Conservation (phyloP, 2,329 filamentous ascomycete genomes). For the Colletotrichum shisoi region DNA sequence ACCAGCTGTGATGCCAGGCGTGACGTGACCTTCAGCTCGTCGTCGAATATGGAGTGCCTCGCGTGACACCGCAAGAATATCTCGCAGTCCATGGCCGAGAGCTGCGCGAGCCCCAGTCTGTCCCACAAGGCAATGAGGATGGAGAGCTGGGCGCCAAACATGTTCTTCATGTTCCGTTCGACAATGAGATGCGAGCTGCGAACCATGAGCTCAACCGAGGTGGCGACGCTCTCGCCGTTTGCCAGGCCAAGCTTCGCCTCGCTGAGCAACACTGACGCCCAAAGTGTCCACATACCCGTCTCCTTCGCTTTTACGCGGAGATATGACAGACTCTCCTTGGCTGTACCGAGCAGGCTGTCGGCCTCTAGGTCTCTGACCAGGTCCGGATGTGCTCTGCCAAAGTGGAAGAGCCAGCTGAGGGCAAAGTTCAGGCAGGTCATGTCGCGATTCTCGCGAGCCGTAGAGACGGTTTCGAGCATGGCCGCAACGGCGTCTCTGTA, state of each 20-base stretch:
- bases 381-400: conserved; percentile 82
- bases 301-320: conserved; percentile 87
- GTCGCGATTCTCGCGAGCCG: conserved; percentile 92
- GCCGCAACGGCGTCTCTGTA: conserved; percentile 88
- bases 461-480: conserved; percentile 93
- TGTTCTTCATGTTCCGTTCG: conserved; percentile 75
- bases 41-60: conserved; percentile 69
- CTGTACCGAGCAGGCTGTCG: conserved; percentile 76
- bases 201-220: conserved; percentile 78
- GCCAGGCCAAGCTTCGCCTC: conserved; percentile 83
- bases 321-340: conserved; percentile 82
- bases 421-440: conserved; percentile 93
- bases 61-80: conserved; percentile 78
- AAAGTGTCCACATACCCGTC: conserved; percentile 81
- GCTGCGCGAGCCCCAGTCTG: conserved; percentile 69
- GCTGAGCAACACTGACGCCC: conserved; percentile 82
- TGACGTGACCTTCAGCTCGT: conserved; percentile 77
- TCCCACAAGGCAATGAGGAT: conserved; percentile 78
- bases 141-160: conserved; percentile 77
- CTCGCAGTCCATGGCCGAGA: conserved; percentile 70
- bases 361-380: conserved; percentile 75
- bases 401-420: conserved; percentile 94
- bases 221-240: conserved; percentile 70
- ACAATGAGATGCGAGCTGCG: conserved; percentile 83
- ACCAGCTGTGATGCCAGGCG: conserved; percentile 67